Percentiles rank a stretch among this genome's conserved stretches.
phyloP scores from a whole-genome alignment of 768 basidiomycete species.

The Strobilomyces dryophilus region DNA sequence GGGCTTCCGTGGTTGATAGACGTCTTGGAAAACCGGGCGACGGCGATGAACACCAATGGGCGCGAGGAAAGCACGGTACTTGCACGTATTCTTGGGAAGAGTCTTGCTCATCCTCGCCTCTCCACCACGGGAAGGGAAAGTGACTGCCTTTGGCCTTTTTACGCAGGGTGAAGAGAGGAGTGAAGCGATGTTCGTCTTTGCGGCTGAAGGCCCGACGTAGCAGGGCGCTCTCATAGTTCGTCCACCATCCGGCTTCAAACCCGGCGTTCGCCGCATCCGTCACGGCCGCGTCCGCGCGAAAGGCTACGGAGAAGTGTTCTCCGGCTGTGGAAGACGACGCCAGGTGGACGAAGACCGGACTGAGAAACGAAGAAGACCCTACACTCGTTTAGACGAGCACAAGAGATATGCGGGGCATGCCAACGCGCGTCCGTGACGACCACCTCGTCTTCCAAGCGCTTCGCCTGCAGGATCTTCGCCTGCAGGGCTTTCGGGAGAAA shows the following conservation, averaged over 20 bases:
- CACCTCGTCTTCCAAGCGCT: constrained; percentile 14
- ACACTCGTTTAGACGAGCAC: constrained; percentile 21
- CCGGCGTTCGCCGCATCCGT: neutral
- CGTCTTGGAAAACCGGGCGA: neutral
- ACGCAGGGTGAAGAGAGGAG: constrained; percentile 8
- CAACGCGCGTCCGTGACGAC: constrained; percentile 25
- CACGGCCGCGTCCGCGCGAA: neutral
- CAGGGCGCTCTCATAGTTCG: constrained; percentile 1
- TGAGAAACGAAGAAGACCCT: neutral
- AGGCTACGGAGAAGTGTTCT: constrained; percentile 8
- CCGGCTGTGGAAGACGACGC: constrained; percentile 2
- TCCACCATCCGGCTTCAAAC: constrained; percentile 2
- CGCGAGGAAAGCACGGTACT: too few species aligned
- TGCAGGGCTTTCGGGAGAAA: constrained; percentile 15
- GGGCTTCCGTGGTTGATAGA: constrained; percentile 17
- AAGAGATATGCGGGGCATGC: constrained; percentile 27
- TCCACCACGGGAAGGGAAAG: neutral
- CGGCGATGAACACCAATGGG: neutral
- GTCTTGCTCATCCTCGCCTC: constrained; percentile 1
- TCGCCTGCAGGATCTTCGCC: constrained; percentile 12
- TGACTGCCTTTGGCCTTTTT: neutral
- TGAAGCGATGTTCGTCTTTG: constrained; percentile 4
- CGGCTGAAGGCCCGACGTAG: neutral
- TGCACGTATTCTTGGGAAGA: constrained; percentile 3
- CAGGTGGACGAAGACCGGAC: neutral